phyloP scores from a whole-genome alignment of 176 grass and related monocot genomes.

The Carex myosuroides region DNA sequence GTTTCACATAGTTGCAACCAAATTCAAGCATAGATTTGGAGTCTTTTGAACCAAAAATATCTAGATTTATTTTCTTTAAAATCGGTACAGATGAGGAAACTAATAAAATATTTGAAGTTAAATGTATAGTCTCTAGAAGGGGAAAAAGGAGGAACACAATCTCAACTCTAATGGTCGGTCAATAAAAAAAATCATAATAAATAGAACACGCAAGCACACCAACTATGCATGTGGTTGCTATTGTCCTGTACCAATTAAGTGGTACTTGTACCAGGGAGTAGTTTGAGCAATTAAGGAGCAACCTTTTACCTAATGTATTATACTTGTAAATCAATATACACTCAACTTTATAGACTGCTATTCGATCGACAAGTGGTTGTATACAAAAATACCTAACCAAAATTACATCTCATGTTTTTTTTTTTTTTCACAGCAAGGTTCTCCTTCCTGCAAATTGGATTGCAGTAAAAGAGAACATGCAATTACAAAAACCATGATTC shows the following conservation, averaged over 20 bases:
- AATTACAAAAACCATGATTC: not conserved
- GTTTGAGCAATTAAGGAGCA: conserved; percentile 18
- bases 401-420: not conserved
- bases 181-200: not conserved
- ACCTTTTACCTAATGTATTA: not conserved
- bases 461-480: not conserved
- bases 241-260: not conserved
- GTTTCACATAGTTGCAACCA: not conserved
- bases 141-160: too few species aligned
- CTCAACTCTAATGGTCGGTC: too few species aligned
- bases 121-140: too few species aligned
- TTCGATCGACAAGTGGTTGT: conserved; percentile 9
- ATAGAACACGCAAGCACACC: not conserved
- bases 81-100: not conserved
- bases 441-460: not conserved
- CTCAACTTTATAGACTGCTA: conserved; percentile 13
- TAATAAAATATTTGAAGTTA: not conserved
- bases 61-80: not conserved
- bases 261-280: conserved; percentile 15
- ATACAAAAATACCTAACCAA: conserved; percentile 4
- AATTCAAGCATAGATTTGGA: not conserved
- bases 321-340: not conserved
- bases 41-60: not conserved
- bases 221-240: conserved; percentile 20
- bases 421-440: not conserved